Evolutionary conservation across 805 yeast species (phyloP).

Genomic region (Saturnispora serradocipensis): DNA sequence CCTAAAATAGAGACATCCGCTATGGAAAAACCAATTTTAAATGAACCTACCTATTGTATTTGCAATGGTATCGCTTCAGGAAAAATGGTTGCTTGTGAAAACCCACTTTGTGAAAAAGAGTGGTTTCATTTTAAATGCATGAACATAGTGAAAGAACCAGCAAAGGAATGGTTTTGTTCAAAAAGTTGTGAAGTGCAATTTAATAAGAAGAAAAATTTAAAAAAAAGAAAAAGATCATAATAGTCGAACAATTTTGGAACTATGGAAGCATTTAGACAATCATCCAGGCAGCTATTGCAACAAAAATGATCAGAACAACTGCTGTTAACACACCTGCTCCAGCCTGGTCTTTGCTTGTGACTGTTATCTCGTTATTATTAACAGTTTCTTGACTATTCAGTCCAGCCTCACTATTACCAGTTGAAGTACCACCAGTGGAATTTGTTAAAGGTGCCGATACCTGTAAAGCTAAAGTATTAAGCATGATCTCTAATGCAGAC

Average conservation of each 20-base stretch:
- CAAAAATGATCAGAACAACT: slow-evolving; percentile 46
- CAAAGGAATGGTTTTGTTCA: slow-evolving; percentile 86
- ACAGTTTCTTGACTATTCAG: slow-evolving; percentile 44
- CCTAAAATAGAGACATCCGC: slow-evolving; percentile 3
- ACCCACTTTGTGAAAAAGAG: slow-evolving; percentile 69
- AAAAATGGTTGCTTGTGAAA: slow-evolving; percentile 94
- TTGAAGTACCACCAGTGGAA: slow-evolving; percentile 58
- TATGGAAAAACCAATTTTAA: slow-evolving; percentile 12
- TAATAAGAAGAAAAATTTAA: neutral
- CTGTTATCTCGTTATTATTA: slow-evolving; percentile 32
- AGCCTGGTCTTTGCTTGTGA: slow-evolving; percentile 60
- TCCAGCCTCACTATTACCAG: slow-evolving; percentile 47
- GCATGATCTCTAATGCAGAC: slow-evolving; percentile 60
- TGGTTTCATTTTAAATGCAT: slow-evolving; percentile 98
- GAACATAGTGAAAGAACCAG: slow-evolving; percentile 79
- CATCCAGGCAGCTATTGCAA: slow-evolving; percentile 79
- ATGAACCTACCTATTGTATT: slow-evolving; percentile 33
- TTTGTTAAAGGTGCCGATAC: slow-evolving; percentile 55
- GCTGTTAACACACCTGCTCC: slow-evolving; percentile 91
- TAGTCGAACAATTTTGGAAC: neutral
- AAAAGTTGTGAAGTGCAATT: slow-evolving; percentile 40
- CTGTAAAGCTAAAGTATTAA: slow-evolving; percentile 31
- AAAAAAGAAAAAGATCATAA: neutral
- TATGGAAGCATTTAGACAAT: too few relatives aligned
- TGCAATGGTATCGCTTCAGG: slow-evolving; percentile 57